phyloP scores from a whole-genome alignment of 2,329 filamentous ascomycete genomes.

The Xylaria sp. region DNA sequence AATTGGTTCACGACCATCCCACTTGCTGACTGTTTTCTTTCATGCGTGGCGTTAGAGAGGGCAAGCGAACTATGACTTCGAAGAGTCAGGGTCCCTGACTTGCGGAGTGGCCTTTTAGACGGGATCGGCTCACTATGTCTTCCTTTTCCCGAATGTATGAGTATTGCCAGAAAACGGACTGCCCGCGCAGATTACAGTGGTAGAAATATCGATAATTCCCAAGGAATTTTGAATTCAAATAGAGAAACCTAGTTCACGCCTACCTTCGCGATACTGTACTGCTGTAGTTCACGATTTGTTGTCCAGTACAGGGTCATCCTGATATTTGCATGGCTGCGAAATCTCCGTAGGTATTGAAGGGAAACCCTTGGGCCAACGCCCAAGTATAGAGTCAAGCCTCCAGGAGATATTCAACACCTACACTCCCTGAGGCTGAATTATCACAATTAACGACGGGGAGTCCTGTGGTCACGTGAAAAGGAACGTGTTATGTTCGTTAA shows the following conservation, averaged over 20 bases:
- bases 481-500: not conserved
- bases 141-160: constrained; percentile 25
- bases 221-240: constrained; percentile 12
- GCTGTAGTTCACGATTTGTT: not conserved
- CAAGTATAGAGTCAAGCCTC: no score
- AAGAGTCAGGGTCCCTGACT: not conserved
- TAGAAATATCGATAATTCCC: not conserved
- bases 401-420: no score
- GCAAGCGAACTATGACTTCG: constrained; percentile 19
- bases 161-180: constrained; percentile 15
- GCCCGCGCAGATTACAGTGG: constrained; percentile 13
- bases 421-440: no score
- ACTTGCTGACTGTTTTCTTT: constrained; percentile 26
- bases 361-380: no score
- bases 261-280: not conserved
- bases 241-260: constrained; percentile 20
- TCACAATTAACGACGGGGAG: no score
- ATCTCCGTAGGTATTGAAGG: not conserved
- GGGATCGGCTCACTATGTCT: constrained; percentile 2
- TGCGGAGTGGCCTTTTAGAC: constrained; percentile 22
- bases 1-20: constrained; percentile 13
- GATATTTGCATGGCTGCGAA: not conserved
- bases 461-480: no score
- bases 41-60: constrained; percentile 35
- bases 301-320: not conserved